Conservation (phyloP, 2,329 filamentous ascomycete species). For the Sporothrix pseudoabietina region DNA sequence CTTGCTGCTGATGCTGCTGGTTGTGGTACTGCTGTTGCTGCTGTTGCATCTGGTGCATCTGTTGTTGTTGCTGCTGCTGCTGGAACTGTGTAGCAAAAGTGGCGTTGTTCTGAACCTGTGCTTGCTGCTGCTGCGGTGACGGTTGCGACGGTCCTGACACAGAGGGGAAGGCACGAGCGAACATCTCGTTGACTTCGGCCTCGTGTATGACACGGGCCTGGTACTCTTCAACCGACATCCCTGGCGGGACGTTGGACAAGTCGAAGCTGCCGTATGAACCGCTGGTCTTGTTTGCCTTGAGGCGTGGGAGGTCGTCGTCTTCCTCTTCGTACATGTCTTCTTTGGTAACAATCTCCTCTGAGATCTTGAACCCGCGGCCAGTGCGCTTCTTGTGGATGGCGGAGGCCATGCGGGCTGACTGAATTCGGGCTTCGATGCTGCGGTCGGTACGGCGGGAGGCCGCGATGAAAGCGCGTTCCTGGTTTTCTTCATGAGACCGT, state of each 20-base stretch:
- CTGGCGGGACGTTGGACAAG: not conserved
- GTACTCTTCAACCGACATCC: not conserved
- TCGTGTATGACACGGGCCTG: not conserved
- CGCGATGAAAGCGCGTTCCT: slow-evolving; percentile 88
- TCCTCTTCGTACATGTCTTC: slow-evolving; percentile 98
- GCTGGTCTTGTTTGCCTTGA: not conserved
- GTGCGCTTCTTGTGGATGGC: slow-evolving; percentile 87
- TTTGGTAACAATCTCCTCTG: slow-evolving; percentile 81
- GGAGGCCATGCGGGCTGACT: slow-evolving; percentile 86
- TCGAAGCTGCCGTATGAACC: not conserved
- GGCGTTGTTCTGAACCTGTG: not conserved
- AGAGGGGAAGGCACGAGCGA: not conserved
- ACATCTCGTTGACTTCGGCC: slow-evolving; percentile 11
- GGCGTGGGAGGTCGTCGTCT: slow-evolving; percentile 74
- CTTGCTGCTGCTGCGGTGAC: not conserved
- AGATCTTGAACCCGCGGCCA: slow-evolving; percentile 78
- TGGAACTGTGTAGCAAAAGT: not conserved
- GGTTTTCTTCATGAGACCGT: slow-evolving; percentile 52
- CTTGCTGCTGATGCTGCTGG: not conserved
- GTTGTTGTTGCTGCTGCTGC: slow-evolving; percentile 11
- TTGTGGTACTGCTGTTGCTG: not conserved
- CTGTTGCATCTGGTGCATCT: not conserved
- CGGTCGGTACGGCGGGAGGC: slow-evolving; percentile 85
- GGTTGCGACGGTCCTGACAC: not conserved
- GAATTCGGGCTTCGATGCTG: slow-evolving; percentile 81